Conservation (phyloP, 371 early-diverging fungal species). For the Syncephalastrum sp. region DNA sequence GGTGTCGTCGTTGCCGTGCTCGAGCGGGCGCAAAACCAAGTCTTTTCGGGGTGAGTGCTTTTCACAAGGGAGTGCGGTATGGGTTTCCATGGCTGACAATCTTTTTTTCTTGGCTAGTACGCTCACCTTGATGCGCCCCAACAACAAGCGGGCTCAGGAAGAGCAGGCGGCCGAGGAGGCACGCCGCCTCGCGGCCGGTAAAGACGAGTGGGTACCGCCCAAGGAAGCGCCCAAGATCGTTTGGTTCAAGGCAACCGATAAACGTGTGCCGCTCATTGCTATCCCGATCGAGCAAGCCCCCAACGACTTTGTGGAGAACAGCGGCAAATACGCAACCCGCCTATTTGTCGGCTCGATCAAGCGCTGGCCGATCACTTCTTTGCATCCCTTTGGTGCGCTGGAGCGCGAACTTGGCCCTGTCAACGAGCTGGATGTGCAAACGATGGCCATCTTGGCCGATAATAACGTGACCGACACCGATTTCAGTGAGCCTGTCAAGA, state of each 20-base stretch:
- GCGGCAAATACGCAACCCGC: constrained; percentile 44
- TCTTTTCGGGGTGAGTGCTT: constrained; percentile 53
- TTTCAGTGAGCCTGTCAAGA: constrained; percentile 67
- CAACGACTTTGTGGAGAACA: constrained; percentile 60
- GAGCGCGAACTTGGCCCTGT: constrained; percentile 65
- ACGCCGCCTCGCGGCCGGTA: constrained; percentile 9
- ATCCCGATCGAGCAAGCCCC: constrained; percentile 70
- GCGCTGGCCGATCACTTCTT: constrained; percentile 71
- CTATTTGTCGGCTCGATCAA: constrained; percentile 66
- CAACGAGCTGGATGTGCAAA: constrained; percentile 67
- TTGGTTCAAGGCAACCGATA: constrained; percentile 85
- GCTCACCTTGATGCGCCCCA: constrained; percentile 52
- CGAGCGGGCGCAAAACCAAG: constrained; percentile 58
- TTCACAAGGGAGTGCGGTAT: background rate
- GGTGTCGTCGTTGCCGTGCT: constrained; percentile 66
- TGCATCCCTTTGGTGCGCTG: constrained; percentile 74
- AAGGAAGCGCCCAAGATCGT: constrained; percentile 46
- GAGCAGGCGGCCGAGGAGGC: constrained; percentile 21
- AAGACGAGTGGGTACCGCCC: constrained; percentile 10
- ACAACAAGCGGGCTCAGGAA: constrained; percentile 49
- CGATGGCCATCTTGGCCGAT: constrained; percentile 70
- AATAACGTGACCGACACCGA: constrained; percentile 55
- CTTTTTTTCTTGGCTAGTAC: constrained; percentile 23
- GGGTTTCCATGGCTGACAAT: too few species aligned
- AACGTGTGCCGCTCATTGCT: constrained; percentile 72